Conservation (phyloP, 169 alveolate genomes). For the Cryptosporidium tyzzeri region DNA sequence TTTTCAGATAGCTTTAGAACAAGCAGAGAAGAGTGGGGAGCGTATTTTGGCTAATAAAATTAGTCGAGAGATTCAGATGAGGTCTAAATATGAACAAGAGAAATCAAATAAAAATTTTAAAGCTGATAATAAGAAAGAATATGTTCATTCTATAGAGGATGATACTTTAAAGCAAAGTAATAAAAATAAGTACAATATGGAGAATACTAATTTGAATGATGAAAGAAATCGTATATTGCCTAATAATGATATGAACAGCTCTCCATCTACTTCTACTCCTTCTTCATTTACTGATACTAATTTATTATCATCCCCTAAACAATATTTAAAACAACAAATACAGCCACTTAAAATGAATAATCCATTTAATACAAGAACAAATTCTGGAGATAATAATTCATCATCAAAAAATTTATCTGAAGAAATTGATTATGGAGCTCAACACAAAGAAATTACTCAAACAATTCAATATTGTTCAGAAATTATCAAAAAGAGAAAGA, state of each 20-base stretch:
- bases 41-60: constrained; percentile 54
- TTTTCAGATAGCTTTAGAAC: constrained; percentile 68
- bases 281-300: not conserved
- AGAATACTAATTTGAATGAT: not conserved
- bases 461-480: constrained; percentile 36
- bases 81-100: constrained; percentile 38
- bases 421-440: not conserved
- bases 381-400: not conserved
- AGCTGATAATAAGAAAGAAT: not conserved
- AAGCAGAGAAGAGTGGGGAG: constrained; percentile 57
- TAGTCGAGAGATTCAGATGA: constrained; percentile 33
- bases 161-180: no score
- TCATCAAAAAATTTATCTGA: not conserved
- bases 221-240: not conserved
- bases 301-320: not conserved
- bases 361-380: not conserved
- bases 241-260: not conserved
- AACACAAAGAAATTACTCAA: not conserved
- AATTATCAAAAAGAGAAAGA: constrained; percentile 39
- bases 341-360: not conserved
- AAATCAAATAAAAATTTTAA: not conserved
- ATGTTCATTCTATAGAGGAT: not conserved
- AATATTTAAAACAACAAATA: not conserved
- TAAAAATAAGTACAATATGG: not conserved
- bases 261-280: not conserved